phyloP scores from a whole-genome alignment of 2,329 filamentous ascomycete species.

The Aureobasidium zeae region DNA sequence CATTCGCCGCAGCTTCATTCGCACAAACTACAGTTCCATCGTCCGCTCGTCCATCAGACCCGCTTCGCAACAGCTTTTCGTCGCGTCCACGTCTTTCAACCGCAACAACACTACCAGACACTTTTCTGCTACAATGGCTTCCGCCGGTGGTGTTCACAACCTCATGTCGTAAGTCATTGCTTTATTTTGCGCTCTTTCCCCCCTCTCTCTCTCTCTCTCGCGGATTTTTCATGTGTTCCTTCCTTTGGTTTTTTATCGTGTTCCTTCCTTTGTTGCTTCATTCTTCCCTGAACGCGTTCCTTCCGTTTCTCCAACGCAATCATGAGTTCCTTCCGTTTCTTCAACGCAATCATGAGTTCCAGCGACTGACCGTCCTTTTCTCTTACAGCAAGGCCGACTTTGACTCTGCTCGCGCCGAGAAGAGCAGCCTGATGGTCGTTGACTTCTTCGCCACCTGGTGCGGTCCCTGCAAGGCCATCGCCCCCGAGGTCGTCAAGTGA shows the following conservation, averaged over 20 bases:
- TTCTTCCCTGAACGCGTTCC: no score
- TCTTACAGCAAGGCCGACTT: conserved; percentile 52
- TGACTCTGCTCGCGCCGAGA: conserved; percentile 42
- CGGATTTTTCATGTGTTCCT: no score
- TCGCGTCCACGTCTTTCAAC: conserved; percentile 19
- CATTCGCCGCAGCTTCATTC: conserved; percentile 12
- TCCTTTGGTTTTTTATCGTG: no score
- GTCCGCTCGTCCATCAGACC: conserved; percentile 10
- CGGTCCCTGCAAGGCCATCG: conserved; percentile 87
- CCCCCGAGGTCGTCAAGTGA: conserved; percentile 62
- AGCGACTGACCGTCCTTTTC: conserved; percentile 4
- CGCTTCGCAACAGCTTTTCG: conserved; percentile 15
- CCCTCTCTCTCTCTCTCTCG: no score
- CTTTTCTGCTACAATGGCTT: conserved; percentile 39
- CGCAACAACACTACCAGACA: conserved; percentile 20
- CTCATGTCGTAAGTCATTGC: conserved; percentile 33
- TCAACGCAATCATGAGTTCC: no score
- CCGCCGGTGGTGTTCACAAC: conserved; percentile 44
- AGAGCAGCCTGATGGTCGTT: conserved; percentile 59
- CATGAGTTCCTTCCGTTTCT: no score
- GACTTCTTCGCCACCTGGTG: conserved; percentile 90
- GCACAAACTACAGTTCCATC: conserved; percentile 16
- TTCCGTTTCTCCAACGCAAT: background rate
- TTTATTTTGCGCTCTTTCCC: background rate
- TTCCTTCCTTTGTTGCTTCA: no score